These are phyloP conservation scores for Coniella vitis DNA, from an alignment of 2,329 filamentous ascomycete species.

Conservation along the genomic window DNA sequence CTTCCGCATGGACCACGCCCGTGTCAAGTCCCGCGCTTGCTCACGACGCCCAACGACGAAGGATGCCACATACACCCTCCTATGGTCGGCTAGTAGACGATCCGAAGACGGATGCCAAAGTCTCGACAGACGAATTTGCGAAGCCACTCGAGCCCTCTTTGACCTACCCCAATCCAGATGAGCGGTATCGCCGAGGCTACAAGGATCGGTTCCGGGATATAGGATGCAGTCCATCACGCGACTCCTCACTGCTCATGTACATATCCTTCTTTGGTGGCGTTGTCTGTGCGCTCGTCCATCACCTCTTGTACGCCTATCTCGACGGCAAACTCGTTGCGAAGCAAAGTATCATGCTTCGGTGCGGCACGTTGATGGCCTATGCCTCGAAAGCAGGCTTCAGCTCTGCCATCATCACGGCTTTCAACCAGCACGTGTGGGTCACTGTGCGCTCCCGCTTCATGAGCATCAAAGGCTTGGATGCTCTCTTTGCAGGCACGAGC, in stretches of 20 bases:
- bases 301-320: conserved; percentile 30
- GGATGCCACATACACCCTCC: too few species aligned
- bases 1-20: too few species aligned
- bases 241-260: conserved; percentile 27
- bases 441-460: conserved; percentile 21
- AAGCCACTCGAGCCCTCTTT: too few species aligned
- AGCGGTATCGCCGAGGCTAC: not conserved
- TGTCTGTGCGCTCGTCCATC: conserved; percentile 29
- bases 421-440: conserved; percentile 22
- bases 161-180: not conserved
- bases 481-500: conserved; percentile 31
- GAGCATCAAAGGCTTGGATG: conserved; percentile 25
- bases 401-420: conserved; percentile 26
- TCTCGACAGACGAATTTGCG: too few species aligned
- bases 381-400: conserved; percentile 32
- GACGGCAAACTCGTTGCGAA: conserved; percentile 26
- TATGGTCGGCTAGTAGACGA: too few species aligned
- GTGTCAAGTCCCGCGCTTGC: too few species aligned
- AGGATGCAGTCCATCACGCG: conserved; percentile 13
- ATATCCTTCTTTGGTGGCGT: conserved; percentile 30
- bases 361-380: conserved; percentile 32
- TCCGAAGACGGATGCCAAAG: too few species aligned
- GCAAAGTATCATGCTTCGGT: conserved; percentile 32
- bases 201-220: not conserved
- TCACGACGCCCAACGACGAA: too few species aligned